These are phyloP conservation scores for Phytophthora meadii DNA, from an alignment of 352 stramenopile species.

Conservation along the genomic window DNA sequence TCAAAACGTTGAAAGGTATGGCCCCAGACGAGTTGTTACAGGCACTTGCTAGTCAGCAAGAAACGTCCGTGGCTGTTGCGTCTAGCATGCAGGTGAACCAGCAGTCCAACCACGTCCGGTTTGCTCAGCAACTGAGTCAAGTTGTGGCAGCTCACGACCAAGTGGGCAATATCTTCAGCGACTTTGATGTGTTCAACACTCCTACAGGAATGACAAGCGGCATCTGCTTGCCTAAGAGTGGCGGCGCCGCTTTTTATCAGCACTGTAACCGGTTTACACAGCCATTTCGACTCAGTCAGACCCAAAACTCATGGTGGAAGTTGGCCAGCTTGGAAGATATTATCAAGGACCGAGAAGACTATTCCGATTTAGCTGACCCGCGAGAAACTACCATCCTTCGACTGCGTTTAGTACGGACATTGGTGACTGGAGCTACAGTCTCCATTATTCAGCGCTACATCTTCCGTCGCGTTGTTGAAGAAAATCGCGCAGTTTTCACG, in stretches of 20 bases:
- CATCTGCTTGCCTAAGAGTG: neutral
- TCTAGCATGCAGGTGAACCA: neutral
- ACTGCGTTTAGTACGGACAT: neutral
- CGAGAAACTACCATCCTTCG: neutral
- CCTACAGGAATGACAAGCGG: neutral
- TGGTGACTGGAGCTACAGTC: neutral
- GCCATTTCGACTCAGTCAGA: neutral
- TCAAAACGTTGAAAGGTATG: neutral
- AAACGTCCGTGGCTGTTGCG: neutral
- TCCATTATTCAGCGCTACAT: neutral
- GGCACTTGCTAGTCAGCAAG: neutral
- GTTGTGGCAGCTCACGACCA: neutral
- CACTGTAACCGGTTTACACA: neutral
- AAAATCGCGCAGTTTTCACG: neutral
- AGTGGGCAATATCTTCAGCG: neutral
- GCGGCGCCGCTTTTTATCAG: neutral
- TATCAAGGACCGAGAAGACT: neutral
- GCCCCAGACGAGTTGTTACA: neutral
- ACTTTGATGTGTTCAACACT: neutral
- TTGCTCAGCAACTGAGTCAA: neutral
- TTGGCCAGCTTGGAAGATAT: neutral
- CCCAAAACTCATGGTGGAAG: neutral
- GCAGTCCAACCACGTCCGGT: neutral
- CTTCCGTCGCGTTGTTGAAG: neutral
- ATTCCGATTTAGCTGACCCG: neutral